These are phyloP conservation scores for Amanita muscaria DNA, from an alignment of 768 basidiomycete species.

Conservation along the genomic window DNA sequence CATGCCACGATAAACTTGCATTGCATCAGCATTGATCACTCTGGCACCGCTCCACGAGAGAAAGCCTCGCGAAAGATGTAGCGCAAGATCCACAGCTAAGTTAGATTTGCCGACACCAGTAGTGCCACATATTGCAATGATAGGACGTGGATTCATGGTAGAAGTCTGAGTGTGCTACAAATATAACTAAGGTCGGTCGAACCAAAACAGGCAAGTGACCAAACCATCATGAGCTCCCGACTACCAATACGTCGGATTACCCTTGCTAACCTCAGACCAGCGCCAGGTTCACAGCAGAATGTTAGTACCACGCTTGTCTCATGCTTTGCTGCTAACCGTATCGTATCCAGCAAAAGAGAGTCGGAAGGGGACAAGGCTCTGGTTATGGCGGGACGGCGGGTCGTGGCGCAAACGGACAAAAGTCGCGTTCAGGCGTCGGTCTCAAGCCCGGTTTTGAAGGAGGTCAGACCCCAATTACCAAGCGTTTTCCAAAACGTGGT, in stretches of 20 bases:
- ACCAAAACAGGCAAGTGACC: neutral
- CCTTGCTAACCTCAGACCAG: slow-evolving; percentile 69
- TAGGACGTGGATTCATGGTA: slow-evolving; percentile 41
- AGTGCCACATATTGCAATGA: slow-evolving; percentile 86
- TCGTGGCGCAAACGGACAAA: slow-evolving; percentile 93
- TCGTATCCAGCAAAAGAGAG: slow-evolving; percentile 72
- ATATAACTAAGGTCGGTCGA: no score
- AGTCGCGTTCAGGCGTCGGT: slow-evolving; percentile 82
- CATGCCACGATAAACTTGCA: slow-evolving; percentile 92
- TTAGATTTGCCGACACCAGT: slow-evolving; percentile 96
- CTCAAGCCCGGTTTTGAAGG: slow-evolving; percentile 87
- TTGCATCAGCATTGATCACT: slow-evolving; percentile 93
- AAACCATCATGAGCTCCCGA: slow-evolving; percentile 26
- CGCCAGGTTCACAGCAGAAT: slow-evolving; percentile 58
- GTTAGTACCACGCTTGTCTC: slow-evolving; percentile 23
- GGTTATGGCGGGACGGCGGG: slow-evolving; percentile 89
- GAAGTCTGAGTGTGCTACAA: neutral
- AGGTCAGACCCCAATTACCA: slow-evolving; percentile 90
- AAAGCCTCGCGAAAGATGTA: slow-evolving; percentile 34
- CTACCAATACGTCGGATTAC: slow-evolving; percentile 35
- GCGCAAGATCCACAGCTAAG: slow-evolving; percentile 81
- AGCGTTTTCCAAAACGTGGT: slow-evolving; percentile 87
- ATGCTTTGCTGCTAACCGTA: slow-evolving; percentile 1
- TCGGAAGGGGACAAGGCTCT: slow-evolving; percentile 89
- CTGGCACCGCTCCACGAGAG: slow-evolving; percentile 48